Evolutionary conservation across 306 rosid species (phyloP).

Genomic region (Quercus rubra): DNA sequence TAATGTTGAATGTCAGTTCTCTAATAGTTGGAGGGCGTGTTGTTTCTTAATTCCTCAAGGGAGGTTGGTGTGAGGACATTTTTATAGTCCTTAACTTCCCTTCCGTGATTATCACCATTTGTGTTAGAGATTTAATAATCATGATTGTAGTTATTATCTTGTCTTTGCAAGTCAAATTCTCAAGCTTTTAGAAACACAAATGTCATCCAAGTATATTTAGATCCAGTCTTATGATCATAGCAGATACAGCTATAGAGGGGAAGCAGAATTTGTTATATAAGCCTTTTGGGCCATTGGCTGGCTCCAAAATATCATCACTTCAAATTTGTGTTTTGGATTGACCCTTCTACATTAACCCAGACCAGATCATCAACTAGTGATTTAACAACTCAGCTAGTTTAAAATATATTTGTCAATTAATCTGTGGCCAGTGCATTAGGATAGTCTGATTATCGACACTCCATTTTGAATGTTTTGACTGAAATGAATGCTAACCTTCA

Average conservation of each 20-base stretch:
- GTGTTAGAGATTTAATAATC: not conserved
- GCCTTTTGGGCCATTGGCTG: not conserved
- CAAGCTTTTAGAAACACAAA: not conserved
- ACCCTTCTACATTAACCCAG: not conserved
- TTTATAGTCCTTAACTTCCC: not conserved
- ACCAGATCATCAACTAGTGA: not conserved
- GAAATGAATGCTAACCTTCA: conserved; percentile 2
- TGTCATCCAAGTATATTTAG: not conserved
- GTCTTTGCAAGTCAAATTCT: not conserved
- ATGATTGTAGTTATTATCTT: not conserved
- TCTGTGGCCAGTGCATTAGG: not conserved
- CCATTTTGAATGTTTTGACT: not conserved
- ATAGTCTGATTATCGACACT: not conserved
- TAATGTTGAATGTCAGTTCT: no score
- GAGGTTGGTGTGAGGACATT: not conserved
- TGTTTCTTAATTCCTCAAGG: no score
- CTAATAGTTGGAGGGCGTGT: no score
- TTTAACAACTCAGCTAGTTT: not conserved
- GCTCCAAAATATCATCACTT: not conserved
- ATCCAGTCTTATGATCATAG: not conserved
- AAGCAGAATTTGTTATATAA: not conserved
- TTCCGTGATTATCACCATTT: not conserved
- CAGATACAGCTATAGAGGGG: not conserved
- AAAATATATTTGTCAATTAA: not conserved
- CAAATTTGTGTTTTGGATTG: not conserved